phyloP scores from a whole-genome alignment of 768 basidiomycete species.

The Termitomyces sp. region DNA sequence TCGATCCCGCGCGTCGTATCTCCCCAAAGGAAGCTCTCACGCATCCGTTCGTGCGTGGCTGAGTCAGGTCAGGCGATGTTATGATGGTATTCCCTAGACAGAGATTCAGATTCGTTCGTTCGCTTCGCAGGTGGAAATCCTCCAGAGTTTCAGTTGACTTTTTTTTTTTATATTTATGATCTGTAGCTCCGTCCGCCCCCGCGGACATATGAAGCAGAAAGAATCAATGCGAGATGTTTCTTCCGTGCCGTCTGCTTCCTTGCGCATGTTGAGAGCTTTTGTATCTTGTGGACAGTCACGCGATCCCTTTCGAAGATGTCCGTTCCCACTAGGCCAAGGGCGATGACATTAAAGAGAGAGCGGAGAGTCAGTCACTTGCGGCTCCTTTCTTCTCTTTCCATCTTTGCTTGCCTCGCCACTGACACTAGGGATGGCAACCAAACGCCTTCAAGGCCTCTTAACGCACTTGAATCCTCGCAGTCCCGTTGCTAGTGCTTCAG shows the following conservation, averaged over 20 bases:
- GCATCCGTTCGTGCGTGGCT: conserved; percentile 79
- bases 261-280: neutral
- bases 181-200: neutral
- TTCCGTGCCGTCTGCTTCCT: neutral
- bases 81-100: neutral
- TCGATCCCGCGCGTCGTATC: conserved; percentile 84
- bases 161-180: neutral
- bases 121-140: neutral
- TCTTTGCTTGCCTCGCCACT: neutral
- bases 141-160: neutral
- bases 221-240: neutral
- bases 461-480: conserved; percentile 21
- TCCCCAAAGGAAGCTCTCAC: conserved; percentile 86
- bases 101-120: no score
- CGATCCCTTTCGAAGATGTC: neutral
- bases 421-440: conserved; percentile 23
- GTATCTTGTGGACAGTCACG: neutral
- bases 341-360: neutral
- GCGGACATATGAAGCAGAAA: neutral
- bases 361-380: neutral
- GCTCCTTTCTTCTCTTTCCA: neutral
- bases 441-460: conserved; percentile 25
- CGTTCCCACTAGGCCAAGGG: neutral
- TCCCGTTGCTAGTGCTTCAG: neutral
- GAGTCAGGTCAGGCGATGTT: neutral